These are phyloP conservation scores for Naegleria lovaniensis DNA, from an alignment of 208 protist species.

Conservation along the genomic window DNA sequence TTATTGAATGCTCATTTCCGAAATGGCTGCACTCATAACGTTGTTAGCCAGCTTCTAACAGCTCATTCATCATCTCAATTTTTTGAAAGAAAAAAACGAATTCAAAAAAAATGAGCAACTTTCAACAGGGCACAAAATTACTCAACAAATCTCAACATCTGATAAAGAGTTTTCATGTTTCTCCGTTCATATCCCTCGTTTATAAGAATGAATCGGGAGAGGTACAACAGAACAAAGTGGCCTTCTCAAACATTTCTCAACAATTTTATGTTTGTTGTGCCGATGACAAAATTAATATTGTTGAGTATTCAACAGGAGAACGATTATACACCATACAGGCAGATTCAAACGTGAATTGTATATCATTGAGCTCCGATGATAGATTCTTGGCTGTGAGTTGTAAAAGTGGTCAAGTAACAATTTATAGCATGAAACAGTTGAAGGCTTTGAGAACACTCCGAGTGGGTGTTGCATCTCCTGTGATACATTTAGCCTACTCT, in stretches of 20 bases:
- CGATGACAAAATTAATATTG: constrained; percentile 5
- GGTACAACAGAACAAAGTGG: background rate
- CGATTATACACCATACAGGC: background rate
- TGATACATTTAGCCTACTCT: background rate
- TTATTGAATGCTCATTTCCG: too few species aligned
- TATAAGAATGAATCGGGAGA: background rate
- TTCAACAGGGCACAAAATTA: background rate
- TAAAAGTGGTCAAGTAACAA: background rate
- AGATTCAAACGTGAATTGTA: background rate
- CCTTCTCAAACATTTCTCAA: background rate
- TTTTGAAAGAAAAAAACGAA: too few species aligned
- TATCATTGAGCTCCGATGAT: background rate
- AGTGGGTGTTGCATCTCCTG: background rate
- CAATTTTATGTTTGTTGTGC: background rate
- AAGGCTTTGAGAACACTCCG: background rate
- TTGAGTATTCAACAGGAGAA: background rate
- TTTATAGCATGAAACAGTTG: background rate
- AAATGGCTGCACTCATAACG: too few species aligned
- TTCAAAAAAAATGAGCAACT: constrained; percentile 4
- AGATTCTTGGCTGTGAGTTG: constrained; percentile 3
- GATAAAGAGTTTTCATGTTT: background rate
- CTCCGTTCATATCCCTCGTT: background rate
- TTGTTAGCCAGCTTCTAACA: too few species aligned
- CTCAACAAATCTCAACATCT: background rate
- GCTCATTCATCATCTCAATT: too few species aligned